Evolutionary conservation across 371 early-diverging fungal genomes (phyloP), one percentile per base, ranked within the genome.

Genomic region (Nematocida sp.): DNA sequence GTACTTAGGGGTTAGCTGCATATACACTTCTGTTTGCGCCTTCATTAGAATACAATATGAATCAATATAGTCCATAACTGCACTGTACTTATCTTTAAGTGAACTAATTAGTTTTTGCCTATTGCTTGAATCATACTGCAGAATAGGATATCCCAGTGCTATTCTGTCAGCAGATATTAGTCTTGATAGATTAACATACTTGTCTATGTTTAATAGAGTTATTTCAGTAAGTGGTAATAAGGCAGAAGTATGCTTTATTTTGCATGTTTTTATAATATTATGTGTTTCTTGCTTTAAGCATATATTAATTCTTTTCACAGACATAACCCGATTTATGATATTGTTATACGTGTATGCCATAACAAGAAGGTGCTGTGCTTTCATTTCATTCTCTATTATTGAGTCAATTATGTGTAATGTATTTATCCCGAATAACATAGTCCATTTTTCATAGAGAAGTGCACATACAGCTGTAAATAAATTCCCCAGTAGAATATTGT

Each of bases 401-500:
- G 52, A 50, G 52, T 50, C 52, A 18, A 50, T 50, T 18, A 50
- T 18, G 52, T 50, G 18, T 50, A 50, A 13, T 9, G 52, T 13
- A 50, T 3, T 9, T 9, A 50, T 50, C 11, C 60, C 60, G 4
- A 60, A 60, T 9, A 9, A 20, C 3, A 9, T 23, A 18, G 60
- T 23, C 25, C 60, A 60, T 20, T 60, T 33, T 25, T 20, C 60
- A 60, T 60, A 60, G 60, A 60, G 39, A 23, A 60, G 11, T 1
- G 25, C 60, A 60, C 25, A 20, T 23, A 60, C 11, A 33, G 39
- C 39, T 11, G 25, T 25, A 23, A 60, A 20, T 9, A 33, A 11
- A 33, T 60, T 60, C 5, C 60, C 60, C 11, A 60, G n/a, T 23
- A 60, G 60, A 60, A 60, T 60, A 33, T 60, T 60, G 20, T 33